A percentile compares a stretch with the other conserved stretches of the same genome.
Conservation (phyloP, 1,284 basidiomycete genomes). For the Cutaneotrichosporon cutaneum region DNA sequence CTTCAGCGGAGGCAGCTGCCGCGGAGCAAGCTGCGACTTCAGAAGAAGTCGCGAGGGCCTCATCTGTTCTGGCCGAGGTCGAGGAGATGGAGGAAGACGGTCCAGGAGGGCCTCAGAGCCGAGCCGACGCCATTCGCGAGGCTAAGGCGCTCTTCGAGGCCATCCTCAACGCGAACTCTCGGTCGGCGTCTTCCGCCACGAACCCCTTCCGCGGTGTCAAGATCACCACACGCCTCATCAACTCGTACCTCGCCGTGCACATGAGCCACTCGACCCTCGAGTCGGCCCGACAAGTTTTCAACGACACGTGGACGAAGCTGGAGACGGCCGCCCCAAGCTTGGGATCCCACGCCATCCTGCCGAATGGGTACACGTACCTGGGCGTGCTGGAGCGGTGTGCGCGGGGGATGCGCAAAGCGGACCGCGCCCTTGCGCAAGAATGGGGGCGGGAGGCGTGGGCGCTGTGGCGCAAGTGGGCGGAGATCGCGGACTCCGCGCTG, state of each 20-base stretch:
- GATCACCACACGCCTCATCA: slow-evolving; percentile 66
- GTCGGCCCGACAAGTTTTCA: slow-evolving; percentile 47
- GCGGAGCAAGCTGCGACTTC: neutral
- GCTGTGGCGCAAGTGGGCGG: slow-evolving; percentile 29
- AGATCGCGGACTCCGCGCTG: slow-evolving; percentile 2
- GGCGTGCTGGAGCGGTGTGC: slow-evolving; percentile 69
- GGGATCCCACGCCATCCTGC: slow-evolving; percentile 20
- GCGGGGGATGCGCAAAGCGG: slow-evolving; percentile 22
- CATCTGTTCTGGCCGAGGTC: neutral
- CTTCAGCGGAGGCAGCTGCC: neutral
- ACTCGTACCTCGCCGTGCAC: slow-evolving; percentile 78
- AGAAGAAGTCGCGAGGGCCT: slow-evolving; percentile 8
- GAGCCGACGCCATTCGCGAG: slow-evolving; percentile 71
- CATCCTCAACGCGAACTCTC: slow-evolving; percentile 59
- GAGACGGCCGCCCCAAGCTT: slow-evolving; percentile 41
- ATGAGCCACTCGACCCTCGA: slow-evolving; percentile 57
- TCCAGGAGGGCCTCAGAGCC: slow-evolving; percentile 59
- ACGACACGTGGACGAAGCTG: slow-evolving; percentile 32
- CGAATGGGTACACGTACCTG: slow-evolving; percentile 62
- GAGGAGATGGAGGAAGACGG: neutral
- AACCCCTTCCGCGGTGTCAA: slow-evolving; percentile 62
- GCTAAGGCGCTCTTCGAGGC: slow-evolving; percentile 67
- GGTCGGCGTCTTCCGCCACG: slow-evolving; percentile 17
- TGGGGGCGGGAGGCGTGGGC: slow-evolving; percentile 41
- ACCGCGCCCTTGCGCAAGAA: slow-evolving; percentile 22